Evolutionary conservation across 495 filamentous ascomycete genomes (phyloP).

Genomic region (Penicillium ochrochloron): DNA sequence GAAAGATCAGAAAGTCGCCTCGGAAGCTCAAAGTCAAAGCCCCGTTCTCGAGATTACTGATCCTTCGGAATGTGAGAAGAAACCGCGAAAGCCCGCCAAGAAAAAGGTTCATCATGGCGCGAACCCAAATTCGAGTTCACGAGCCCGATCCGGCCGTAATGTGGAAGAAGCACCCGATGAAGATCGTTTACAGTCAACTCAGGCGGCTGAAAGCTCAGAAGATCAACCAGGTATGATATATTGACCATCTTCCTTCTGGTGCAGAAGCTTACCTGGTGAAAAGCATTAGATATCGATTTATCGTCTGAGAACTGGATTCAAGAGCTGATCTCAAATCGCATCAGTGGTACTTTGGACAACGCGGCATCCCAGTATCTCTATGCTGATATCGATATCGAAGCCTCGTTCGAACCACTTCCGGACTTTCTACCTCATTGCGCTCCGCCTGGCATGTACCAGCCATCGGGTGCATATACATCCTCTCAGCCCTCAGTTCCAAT

Average conservation of each 20-base stretch:
- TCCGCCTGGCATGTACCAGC: not conserved
- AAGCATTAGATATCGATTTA: conserved; percentile 28
- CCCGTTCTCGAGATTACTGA: conserved; percentile 10
- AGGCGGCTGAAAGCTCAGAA: not conserved
- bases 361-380: not conserved
- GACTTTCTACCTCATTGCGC: conserved; percentile 9
- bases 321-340: conserved; percentile 32
- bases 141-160: not conserved
- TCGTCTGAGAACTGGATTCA: conserved; percentile 39
- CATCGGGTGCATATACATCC: conserved; percentile 3
- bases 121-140: not conserved
- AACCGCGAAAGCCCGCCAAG: conserved; percentile 18
- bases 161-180: not conserved
- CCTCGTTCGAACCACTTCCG: conserved; percentile 18
- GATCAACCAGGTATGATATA: not conserved
- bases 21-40: conserved; percentile 8
- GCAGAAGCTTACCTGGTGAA: not conserved
- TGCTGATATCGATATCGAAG: conserved; percentile 21
- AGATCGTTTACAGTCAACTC: conserved; percentile 3
- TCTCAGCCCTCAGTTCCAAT: not conserved
- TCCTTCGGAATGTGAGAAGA: conserved; percentile 20
- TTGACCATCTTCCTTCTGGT: no score
- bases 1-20: conserved; percentile 19
- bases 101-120: conserved; percentile 14
- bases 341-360: conserved; percentile 13